Evolutionary conservation across 768 basidiomycete genomes (phyloP), one percentile per base, ranked within the genome.

Genomic region (Leccinum longicurvipes): DNA sequence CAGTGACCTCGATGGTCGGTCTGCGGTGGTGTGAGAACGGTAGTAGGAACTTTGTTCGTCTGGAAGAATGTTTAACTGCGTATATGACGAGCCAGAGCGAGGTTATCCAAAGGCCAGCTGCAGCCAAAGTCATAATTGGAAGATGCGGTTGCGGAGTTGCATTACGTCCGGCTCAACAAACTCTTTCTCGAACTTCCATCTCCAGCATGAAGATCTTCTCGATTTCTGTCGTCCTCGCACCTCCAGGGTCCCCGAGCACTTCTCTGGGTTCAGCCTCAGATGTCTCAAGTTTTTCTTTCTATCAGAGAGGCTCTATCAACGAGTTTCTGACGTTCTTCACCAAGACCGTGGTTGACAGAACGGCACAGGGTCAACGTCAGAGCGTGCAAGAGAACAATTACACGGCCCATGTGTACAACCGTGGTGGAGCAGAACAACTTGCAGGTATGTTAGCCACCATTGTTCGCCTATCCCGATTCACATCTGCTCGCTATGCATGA

Each of bases 241-340:
- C 88, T 5, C 77, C 85, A 9, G 81, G 81, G 29, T 82, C 84
- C 15, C 71, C 86, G 15, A 78, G 81, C n/a, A 81, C 81, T 5
- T 71, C 85, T 29, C 83, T 98, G 28, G 77, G 78, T 60, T 80
- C 75, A 36, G 85, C 87, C 15, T 83, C 79, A 44, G 96, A 98
- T 68, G 81, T 98, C 14, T 90, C 88, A 25, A 87, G 87, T 11
- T 98, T 95, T 77, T 88, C 89, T 28, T 98, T 98, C 79, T 97
- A 95, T 73, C 93, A 97, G 75, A 79, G 82, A 59, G 87, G 91
- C 47, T 85, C 89, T 17, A 85, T 96, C 50, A 83, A 78, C 50
- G 96, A 98, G 75, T 98, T 98, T 74, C 82, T 98, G 84, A 80
- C 83, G 24, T 98, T 98, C 81, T 89, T 97, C 72, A 84, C 89